Evolutionary conservation across 164 flowering plant genomes (phyloP), one percentile per base, ranked within the genome.

Genomic region (Akebia trifoliata): DNA sequence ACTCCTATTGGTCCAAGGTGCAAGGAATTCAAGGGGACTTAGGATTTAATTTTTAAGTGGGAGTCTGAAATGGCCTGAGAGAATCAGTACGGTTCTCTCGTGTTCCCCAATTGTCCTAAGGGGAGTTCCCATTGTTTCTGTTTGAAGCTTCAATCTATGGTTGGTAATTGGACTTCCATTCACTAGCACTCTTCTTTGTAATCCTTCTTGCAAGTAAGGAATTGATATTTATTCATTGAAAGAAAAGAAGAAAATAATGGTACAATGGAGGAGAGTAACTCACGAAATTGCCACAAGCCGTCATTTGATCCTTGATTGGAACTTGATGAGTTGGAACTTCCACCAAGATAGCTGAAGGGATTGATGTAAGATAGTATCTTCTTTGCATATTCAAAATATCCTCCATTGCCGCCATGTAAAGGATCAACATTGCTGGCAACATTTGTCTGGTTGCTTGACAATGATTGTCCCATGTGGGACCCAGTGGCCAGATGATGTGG

Each of bases 331-430:
- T 55, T 69, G 53, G 72, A 45, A 56, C 68, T 43, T 54, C 79
- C 74, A 59, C 86, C 77, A 59, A 83, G 61, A 66, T 87, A 85
- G 47, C 90, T 78, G 36, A 87, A 68, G 6, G 93, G 95, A 61
- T 90, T 90, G n/a, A 74, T 22, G 59, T 69, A 87, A 37, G 90
- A 87, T 15, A 90, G 47, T 15, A 77, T 4, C 57, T 79, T 73
- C 72, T 60, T 81, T 11, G 72, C 60, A 35, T 44, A 66, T 34
- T 69, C 78, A 70, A 79, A 81, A 69, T 81, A 78, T 37, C 93
- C 86, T 21, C 53, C 90, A 56, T 50, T 55, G 49, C 60, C 67
- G 24, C 9, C 68, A 64, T 22, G 64, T 26, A 76, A 64, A 56
- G 73, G 59, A 69, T 57, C 76, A 38, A 8, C 36, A 47, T 18